Conservation (phyloP, 2,329 filamentous ascomycete species). For the Monosporascus sp. region DNA sequence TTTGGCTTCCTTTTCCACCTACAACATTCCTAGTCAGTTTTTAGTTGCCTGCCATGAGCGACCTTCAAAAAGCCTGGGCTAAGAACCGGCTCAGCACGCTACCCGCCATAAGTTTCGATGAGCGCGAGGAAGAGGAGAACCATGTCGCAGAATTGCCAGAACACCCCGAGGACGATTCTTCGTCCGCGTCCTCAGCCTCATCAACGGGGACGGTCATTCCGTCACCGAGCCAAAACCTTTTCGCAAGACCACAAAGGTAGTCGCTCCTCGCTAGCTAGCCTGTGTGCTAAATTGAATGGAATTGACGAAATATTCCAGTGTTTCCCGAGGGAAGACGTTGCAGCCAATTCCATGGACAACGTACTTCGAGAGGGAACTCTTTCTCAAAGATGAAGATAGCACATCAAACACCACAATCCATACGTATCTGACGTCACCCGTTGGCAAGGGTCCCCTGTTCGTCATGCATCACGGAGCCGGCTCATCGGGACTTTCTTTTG, state of each 20-base stretch:
- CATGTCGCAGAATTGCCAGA: conserved; percentile 38
- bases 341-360: conserved; percentile 78
- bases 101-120: conserved; percentile 44
- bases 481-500: conserved; percentile 89
- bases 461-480: conserved; percentile 94
- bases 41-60: conserved; percentile 57
- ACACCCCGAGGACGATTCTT: conserved; percentile 60
- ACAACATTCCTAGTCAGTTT: not conserved
- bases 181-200: conserved; percentile 78
- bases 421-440: conserved; percentile 81
- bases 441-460: conserved; percentile 71
- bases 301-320: conserved; percentile 31
- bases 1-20: not conserved
- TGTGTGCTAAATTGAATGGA: not conserved
- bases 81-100: conserved; percentile 65
- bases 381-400: conserved; percentile 49
- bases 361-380: conserved; percentile 87
- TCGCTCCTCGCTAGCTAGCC: conserved; percentile 15
- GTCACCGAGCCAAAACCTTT: conserved; percentile 65
- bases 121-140: conserved; percentile 45
- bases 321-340: conserved; percentile 47
- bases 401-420: conserved; percentile 60
- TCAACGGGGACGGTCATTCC: conserved; percentile 90
- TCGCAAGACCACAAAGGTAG: conserved; percentile 66
- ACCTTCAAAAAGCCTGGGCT: conserved; percentile 73